phyloP scores from a whole-genome alignment of 116 monocot genomes.

The Papilionanthe hybrid region DNA sequence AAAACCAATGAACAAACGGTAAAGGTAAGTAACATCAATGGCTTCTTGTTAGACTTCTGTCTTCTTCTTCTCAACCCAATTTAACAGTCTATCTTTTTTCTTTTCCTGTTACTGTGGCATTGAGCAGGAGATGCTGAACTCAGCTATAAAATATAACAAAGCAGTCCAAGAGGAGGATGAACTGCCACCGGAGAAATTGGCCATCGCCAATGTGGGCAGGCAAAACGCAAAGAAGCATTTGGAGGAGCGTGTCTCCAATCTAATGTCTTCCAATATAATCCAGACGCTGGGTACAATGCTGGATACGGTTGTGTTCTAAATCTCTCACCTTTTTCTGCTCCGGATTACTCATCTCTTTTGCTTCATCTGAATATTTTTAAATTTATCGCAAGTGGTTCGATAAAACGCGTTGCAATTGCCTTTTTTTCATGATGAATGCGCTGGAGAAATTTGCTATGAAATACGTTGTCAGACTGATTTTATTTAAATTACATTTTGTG shows the following conservation, averaged over 20 bases:
- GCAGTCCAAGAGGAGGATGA: conserved; percentile 95
- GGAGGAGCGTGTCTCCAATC: conserved; percentile 83
- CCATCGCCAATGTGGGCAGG: conserved; percentile 85
- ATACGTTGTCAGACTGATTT: too few species aligned
- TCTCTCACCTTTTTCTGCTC: background rate
- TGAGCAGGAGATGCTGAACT: conserved; percentile 76
- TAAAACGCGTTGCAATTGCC: too few species aligned
- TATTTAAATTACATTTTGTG: too few species aligned
- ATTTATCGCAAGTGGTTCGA: too few species aligned
- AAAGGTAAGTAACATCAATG: conserved; percentile 31
- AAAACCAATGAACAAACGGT: conserved; percentile 89
- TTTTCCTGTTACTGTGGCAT: background rate
- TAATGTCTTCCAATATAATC: conserved; percentile 95
- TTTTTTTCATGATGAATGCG: too few species aligned
- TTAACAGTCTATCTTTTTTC: background rate
- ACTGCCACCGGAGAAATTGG: conserved; percentile 87
- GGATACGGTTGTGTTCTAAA: conserved; percentile 82
- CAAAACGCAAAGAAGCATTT: conserved; percentile 96
- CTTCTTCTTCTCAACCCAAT: too few species aligned
- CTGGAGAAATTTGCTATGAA: too few species aligned
- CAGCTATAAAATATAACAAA: conserved; percentile 89
- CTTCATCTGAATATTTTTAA: too few species aligned
- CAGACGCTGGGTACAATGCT: conserved; percentile 92
- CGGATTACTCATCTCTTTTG: too few species aligned
- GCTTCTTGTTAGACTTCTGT: too few species aligned